Percentiles rank a stretch among this genome's conserved stretches.
Conservation (phyloP, 1,284 basidiomycete genomes). For the Salmacisia buchloeana region DNA sequence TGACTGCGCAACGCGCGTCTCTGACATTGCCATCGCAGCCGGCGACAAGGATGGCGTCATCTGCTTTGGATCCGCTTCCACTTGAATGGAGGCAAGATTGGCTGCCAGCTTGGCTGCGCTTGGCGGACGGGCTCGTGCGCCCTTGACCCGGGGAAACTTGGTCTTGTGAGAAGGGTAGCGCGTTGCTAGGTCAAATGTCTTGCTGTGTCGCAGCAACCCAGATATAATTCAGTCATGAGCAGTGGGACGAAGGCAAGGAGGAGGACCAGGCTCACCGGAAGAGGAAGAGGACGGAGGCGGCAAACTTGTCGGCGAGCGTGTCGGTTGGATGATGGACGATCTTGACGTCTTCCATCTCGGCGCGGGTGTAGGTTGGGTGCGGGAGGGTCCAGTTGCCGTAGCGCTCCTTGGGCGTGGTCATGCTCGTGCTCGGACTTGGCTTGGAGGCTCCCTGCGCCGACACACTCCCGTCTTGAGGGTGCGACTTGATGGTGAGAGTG, state of each 20-base stretch:
- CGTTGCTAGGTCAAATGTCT: slow-evolving; percentile 41
- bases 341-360: neutral
- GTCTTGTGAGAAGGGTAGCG: slow-evolving; percentile 30
- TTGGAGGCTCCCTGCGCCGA: no score
- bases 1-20: no score
- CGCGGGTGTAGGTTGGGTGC: neutral
- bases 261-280: neutral
- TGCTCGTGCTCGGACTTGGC: no score
- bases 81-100: neutral
- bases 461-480: no score
- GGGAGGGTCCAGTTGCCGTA: slow-evolving; percentile 1
- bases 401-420: neutral
- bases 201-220: no score
- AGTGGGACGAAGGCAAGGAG: neutral
- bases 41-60: no score
- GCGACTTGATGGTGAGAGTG: no score
- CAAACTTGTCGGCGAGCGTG: neutral
- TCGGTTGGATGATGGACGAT: neutral
- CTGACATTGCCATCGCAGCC: no score
- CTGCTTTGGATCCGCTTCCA: neutral
- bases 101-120: slow-evolving; percentile 12
- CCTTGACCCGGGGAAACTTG: slow-evolving; percentile 27
- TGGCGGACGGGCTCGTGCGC: slow-evolving; percentile 6
- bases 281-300: neutral
- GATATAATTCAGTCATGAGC: no score